Evolutionary conservation across 164 flowering plant species (phyloP), one percentile per base, ranked within the genome.

Genomic region (Vitis rupestris): DNA sequence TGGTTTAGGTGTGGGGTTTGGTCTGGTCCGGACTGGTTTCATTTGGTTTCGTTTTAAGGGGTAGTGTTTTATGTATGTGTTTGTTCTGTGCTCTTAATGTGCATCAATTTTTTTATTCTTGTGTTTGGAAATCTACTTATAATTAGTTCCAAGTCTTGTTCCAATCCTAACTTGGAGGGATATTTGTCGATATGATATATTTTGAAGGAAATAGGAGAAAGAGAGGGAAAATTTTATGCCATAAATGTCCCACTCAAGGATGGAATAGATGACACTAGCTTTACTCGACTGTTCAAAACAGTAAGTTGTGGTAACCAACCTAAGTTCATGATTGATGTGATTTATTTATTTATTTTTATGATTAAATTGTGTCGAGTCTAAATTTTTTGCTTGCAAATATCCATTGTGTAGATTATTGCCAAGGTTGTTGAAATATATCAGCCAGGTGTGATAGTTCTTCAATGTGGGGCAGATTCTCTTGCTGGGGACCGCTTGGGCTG

Each of bases 401-500:
- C 58, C 50, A 30, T 72, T 63, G 19, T 78, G 71, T 72, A 95
- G 99, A 86, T 95, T 70, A 90, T 95, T 69, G 78, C 92, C 70
- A 95, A 93, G 88, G 99, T 95, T 79, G 93, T 93, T 61, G 98
- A 95, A 75, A 87, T 82, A 63, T 95, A 93, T 83, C 81, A 61
- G 66, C 99, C 98, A 49, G 98, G 97, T 59, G 99, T 74, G 0
- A 90, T 95, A 63, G 99, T 95, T 75, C 97, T 95, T 61, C 98
- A 95, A 71, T 95, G 99, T 82, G 99, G 99, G 48, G 99, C 99
- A 68, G 99, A 93, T 87, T 95, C 99, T 29, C 97, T 95, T 70
- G 97, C 98, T 64, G 93, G 98, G 58, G 99, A 95, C 60, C 94
- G 98, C 64, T 83, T 95, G 81, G 99, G 99, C 74, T 93, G 97